phyloP scores from a whole-genome alignment of 306 rosid genomes.

The Casuarina glauca region DNA sequence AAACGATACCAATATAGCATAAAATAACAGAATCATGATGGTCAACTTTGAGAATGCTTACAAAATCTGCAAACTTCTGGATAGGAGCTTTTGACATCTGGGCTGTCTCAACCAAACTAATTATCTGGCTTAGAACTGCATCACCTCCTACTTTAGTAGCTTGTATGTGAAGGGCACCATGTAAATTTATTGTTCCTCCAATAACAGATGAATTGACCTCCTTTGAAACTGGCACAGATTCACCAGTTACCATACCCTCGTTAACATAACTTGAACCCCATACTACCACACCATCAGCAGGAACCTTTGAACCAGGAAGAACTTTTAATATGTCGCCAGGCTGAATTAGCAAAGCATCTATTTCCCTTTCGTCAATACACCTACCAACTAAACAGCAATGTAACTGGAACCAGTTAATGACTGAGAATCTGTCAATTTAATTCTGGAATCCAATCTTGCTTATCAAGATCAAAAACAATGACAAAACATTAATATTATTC shows the following conservation, averaged over 20 bases:
- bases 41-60: conserved; percentile 48
- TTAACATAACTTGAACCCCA: conserved; percentile 95
- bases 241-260: conserved; percentile 99
- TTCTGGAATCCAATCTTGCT: neutral
- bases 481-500: neutral
- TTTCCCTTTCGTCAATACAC: conserved; percentile 76
- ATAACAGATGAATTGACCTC: conserved; percentile 69
- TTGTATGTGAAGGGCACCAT: conserved; percentile 75
- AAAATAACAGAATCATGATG: conserved; percentile 17
- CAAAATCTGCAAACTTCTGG: conserved; percentile 99
- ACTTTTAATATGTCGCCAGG: conserved; percentile 86
- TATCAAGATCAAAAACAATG: neutral
- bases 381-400: conserved; percentile 56
- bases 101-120: conserved; percentile 95
- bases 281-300: conserved; percentile 81
- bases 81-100: conserved; percentile 99
- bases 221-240: conserved; percentile 75
- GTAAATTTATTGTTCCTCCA: conserved; percentile 93
- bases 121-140: conserved; percentile 90
- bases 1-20: conserved; percentile 4
- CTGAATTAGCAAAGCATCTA: conserved; percentile 84
- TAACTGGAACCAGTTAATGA: conserved; percentile 4
- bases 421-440: neutral
- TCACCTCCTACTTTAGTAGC: conserved; percentile 95
- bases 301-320: conserved; percentile 91